A percentile compares a stretch with the other conserved stretches of the same genome.
phyloP scores from a whole-genome alignment of 2,329 filamentous ascomycete species.

The Fusarium nelsonii region DNA sequence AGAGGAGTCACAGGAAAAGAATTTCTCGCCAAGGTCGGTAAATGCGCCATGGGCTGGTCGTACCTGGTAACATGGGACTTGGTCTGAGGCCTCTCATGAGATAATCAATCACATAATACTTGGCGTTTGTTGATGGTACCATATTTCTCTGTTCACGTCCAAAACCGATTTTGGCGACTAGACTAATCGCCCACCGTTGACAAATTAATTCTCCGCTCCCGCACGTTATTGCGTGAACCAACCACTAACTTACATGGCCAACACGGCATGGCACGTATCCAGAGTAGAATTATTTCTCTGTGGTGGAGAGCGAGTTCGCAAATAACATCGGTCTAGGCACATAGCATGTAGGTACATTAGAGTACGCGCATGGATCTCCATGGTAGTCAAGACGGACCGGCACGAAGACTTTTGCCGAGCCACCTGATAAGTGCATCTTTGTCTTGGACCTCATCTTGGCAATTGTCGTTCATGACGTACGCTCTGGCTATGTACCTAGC shows the following conservation, averaged over 20 bases:
- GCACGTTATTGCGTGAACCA: conserved; percentile 28
- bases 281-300: not conserved
- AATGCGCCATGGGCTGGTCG: conserved; percentile 60
- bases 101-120: conserved; percentile 25
- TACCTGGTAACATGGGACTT: conserved; percentile 64
- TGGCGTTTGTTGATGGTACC: conserved; percentile 9
- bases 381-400: conserved; percentile 2
- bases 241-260: not conserved
- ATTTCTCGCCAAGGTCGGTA: conserved; percentile 59
- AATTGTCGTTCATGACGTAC: conserved; percentile 14
- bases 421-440: conserved; percentile 14
- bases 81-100: conserved; percentile 49
- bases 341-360: not conserved
- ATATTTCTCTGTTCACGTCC: conserved; percentile 7
- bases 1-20: conserved; percentile 64
- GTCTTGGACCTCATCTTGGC: conserved; percentile 16
- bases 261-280: not conserved
- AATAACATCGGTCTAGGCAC: too few relatives aligned
- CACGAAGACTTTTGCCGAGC: conserved; percentile 11
- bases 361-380: conserved; percentile 8
- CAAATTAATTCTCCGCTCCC: conserved; percentile 12
- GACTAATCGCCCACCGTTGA: conserved; percentile 4
- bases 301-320: not conserved
- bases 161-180: conserved; percentile 14
- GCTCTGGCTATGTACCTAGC: conserved; percentile 1